Conservation (phyloP, 495 filamentous ascomycete genomes). For the Penicillium roqueforti region DNA sequence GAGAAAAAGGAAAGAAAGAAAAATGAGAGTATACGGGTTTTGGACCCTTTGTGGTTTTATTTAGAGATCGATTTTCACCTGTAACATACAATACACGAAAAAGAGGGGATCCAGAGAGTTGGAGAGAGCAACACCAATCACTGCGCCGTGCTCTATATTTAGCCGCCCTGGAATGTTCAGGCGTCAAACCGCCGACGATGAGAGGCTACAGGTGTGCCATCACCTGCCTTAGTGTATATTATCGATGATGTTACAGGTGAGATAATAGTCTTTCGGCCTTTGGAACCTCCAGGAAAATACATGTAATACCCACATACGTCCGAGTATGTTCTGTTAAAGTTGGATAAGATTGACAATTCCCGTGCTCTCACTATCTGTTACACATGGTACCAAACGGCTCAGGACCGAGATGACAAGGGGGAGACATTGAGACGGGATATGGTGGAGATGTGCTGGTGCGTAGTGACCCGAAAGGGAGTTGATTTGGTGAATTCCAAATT, state of each 20-base stretch:
- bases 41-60: slow-evolving; percentile 30
- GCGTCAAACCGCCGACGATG: slow-evolving; percentile 38
- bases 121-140: slow-evolving; percentile 9
- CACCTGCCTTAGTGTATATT: slow-evolving; percentile 3
- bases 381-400: neutral
- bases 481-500: slow-evolving; percentile 23
- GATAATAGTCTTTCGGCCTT: too few species aligned
- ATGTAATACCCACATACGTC: too few species aligned
- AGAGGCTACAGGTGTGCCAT: slow-evolving; percentile 22
- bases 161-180: slow-evolving; percentile 36
- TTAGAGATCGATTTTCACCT: slow-evolving; percentile 22
- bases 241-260: too few species aligned
- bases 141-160: slow-evolving; percentile 40
- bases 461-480: slow-evolving; percentile 3
- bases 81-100: slow-evolving; percentile 14
- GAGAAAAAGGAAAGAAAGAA: slow-evolving; percentile 14
- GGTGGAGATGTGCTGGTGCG: slow-evolving; percentile 3
- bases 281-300: too few species aligned
- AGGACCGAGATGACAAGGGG: slow-evolving; percentile 2
- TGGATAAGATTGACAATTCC: too few species aligned
- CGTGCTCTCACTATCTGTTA: neutral
- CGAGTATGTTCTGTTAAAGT: too few species aligned
- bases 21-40: slow-evolving; percentile 2
- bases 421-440: slow-evolving; percentile 5
- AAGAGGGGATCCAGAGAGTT: neutral